Evolutionary conservation across 345 rosid genomes (phyloP).

Genomic region (Syzygium aromaticum): DNA sequence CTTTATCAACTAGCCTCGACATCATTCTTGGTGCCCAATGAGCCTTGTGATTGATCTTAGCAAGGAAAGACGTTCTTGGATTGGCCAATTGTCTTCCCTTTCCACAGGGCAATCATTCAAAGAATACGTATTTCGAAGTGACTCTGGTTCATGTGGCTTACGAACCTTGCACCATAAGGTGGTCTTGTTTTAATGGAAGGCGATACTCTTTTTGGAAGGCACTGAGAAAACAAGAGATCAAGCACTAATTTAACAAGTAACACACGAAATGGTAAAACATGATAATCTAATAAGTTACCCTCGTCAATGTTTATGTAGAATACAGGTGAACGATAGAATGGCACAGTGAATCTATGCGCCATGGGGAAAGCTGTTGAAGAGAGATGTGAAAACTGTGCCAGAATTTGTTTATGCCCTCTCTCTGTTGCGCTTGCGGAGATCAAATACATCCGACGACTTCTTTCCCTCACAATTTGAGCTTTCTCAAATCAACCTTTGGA

Average conservation of each 20-base stretch:
- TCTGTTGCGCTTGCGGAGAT: not conserved
- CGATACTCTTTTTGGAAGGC: not conserved
- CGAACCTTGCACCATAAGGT: not conserved
- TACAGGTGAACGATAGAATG: not conserved
- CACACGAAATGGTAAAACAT: not conserved
- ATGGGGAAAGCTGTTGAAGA: not conserved
- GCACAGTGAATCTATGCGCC: not conserved
- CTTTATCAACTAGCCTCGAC: not conserved
- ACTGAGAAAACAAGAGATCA: not conserved
- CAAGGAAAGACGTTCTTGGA: not conserved
- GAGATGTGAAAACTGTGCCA: not conserved
- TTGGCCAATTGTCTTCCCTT: not conserved
- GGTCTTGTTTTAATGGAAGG: not conserved
- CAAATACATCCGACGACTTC: too few species aligned
- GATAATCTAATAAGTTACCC: not conserved
- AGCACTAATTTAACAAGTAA: not conserved
- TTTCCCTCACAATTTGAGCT: conserved; percentile 51
- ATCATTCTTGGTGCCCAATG: not conserved
- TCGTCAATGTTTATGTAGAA: not conserved
- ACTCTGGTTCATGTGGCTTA: not conserved
- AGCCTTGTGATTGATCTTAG: not conserved
- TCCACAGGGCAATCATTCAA: not conserved
- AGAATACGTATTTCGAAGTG: not conserved
- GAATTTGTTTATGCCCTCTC: not conserved
- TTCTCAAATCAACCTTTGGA: conserved; percentile 51